These are phyloP conservation scores for Termitomyces sp. DNA, from an alignment of 768 basidiomycete species.

Conservation along the genomic window DNA sequence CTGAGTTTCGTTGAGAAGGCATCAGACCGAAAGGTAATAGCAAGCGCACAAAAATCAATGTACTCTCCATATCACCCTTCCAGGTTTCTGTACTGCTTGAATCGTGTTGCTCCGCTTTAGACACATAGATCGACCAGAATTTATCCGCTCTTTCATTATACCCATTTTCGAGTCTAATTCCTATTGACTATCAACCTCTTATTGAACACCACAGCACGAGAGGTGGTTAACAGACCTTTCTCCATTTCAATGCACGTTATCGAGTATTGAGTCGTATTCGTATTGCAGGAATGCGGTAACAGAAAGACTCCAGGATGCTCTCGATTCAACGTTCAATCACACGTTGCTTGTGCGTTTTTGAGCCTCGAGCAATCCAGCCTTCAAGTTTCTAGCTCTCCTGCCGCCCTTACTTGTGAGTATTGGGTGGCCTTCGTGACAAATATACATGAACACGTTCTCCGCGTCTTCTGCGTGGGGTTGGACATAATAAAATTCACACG, in stretches of 20 bases:
- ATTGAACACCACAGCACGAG: too few species aligned
- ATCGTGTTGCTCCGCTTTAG: conserved; percentile 3
- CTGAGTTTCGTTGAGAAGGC: conserved; percentile 17
- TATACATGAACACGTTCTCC: too few species aligned
- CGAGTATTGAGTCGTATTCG: background rate
- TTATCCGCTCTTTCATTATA: conserved; percentile 4
- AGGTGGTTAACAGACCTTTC: background rate
- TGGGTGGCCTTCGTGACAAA: background rate
- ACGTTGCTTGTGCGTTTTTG: background rate
- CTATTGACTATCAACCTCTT: background rate
- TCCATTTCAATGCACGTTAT: background rate
- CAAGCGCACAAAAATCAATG: conserved; percentile 27
- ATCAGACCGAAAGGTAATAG: background rate
- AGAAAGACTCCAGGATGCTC: background rate
- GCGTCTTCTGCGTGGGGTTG: too few species aligned
- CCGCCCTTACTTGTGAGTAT: background rate
- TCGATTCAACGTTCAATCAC: background rate
- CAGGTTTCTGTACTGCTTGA: conserved; percentile 7
- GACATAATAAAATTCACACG: too few species aligned
- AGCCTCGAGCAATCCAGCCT: background rate
- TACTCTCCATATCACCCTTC: conserved; percentile 19
- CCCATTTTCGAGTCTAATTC: background rate
- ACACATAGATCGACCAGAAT: conserved; percentile 10
- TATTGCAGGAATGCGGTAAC: background rate
- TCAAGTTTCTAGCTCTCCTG: background rate